These are phyloP conservation scores for Paecilomyces sp. DNA, from an alignment of 2,329 filamentous ascomycete genomes.

Conservation along the genomic window DNA sequence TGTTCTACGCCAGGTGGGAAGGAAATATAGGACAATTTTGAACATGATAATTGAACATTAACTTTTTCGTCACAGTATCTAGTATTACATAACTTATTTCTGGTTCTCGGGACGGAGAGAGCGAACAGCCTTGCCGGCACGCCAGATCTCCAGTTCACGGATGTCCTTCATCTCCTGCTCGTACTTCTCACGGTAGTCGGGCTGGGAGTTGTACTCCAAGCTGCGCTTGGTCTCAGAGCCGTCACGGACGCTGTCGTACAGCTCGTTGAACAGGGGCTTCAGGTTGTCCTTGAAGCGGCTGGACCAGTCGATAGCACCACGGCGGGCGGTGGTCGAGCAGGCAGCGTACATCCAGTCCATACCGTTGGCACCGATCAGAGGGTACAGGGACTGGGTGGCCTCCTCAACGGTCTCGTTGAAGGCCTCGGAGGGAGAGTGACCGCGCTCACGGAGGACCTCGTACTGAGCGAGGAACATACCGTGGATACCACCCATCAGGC, in stretches of 20 bases:
- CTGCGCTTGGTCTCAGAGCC: conserved; percentile 94
- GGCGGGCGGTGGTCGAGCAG: conserved; percentile 96
- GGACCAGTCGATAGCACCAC: conserved; percentile 98
- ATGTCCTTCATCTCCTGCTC: conserved; percentile 99
- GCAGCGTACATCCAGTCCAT: conserved; percentile 99
- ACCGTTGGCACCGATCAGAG: conserved; percentile 90
- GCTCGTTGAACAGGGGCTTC: conserved; percentile 96
- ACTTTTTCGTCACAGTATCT: conserved; percentile 1
- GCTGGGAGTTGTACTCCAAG: conserved; percentile 92
- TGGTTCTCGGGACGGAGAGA: conserved; percentile 81
- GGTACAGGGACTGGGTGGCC: conserved; percentile 96
- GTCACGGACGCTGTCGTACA: conserved; percentile 87
- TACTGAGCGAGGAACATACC: conserved; percentile 99
- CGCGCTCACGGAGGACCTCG: conserved; percentile 97
- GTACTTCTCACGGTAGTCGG: conserved; percentile 94
- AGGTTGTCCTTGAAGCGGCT: conserved; percentile 94
- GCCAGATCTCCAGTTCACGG: conserved; percentile 97
- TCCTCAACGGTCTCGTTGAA: conserved; percentile 99
- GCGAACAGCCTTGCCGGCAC: conserved; percentile 93
- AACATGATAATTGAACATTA: neutral
- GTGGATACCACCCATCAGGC: conserved; percentile 99
- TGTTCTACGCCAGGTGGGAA: neutral
- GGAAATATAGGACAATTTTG: neutral
- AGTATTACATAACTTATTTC: conserved; percentile 47
- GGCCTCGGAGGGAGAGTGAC: conserved; percentile 94